Conservation (phyloP, 176 grass and related monocot species). For the Echinochloa phyllopogon region DNA sequence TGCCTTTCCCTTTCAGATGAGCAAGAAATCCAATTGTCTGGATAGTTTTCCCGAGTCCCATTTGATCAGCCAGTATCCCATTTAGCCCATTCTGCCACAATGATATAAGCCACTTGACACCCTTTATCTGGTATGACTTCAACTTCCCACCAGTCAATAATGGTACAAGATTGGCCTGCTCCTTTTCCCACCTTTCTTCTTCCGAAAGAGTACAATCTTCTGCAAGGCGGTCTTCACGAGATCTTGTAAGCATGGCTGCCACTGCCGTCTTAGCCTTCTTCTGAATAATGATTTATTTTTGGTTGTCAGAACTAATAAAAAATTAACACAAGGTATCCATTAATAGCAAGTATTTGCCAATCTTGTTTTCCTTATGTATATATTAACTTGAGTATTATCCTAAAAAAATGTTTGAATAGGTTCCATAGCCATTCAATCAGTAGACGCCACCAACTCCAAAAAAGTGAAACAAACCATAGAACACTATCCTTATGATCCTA, state of each 20-base stretch:
- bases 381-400: not conserved
- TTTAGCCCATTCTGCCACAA: slow-evolving; percentile 96
- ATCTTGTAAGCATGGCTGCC: slow-evolving; percentile 82
- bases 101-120: slow-evolving; percentile 97
- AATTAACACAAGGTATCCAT: not conserved
- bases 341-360: not conserved
- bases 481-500: not conserved
- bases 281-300: slow-evolving; percentile 48
- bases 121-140: slow-evolving; percentile 97
- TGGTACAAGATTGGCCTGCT: slow-evolving; percentile 84
- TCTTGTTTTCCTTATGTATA: not conserved
- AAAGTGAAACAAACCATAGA: slow-evolving; percentile 4
- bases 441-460: not conserved
- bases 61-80: slow-evolving; percentile 96
- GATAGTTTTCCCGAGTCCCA: slow-evolving; percentile 98
- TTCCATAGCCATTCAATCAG: not conserved
- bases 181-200: slow-evolving; percentile 69
- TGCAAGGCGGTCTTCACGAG: slow-evolving; percentile 49
- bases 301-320: slow-evolving; percentile 16
- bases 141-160: slow-evolving; percentile 89
- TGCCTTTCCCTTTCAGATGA: slow-evolving; percentile 88
- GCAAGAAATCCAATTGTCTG: slow-evolving; percentile 98
- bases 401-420: not conserved
- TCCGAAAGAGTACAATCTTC: slow-evolving; percentile 80
- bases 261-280: slow-evolving; percentile 92